Percentiles rank a stretch among this genome's conserved stretches.
These are phyloP conservation scores for Fragilaria radians DNA, from an alignment of 108 stramenopile genomes.

Conservation along the genomic window DNA sequence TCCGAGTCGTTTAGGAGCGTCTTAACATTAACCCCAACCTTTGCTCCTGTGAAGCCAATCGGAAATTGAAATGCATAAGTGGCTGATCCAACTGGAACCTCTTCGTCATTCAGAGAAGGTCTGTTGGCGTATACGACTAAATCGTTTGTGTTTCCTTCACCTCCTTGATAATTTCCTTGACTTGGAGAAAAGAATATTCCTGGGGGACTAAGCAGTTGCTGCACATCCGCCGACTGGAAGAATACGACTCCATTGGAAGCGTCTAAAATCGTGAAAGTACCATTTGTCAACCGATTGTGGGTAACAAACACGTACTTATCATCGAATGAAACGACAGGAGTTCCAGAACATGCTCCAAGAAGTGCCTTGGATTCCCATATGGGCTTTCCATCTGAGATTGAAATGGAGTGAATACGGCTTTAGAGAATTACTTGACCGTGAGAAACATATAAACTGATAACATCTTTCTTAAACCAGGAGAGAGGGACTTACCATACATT, in stretches of 20 bases:
- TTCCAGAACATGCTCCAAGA: constrained; percentile 24
- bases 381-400: too few species aligned
- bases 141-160: constrained; percentile 21
- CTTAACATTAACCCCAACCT: constrained; percentile 3
- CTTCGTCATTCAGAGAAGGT: constrained; percentile 7
- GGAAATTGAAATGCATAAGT: constrained; percentile 33
- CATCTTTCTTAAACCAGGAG: too few species aligned
- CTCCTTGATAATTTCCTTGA: constrained; percentile 31
- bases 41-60: constrained; percentile 10
- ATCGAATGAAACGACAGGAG: constrained; percentile 29
- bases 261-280: constrained; percentile 29
- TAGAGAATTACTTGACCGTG: too few species aligned
- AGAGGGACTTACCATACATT: too few species aligned
- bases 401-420: too few species aligned
- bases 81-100: constrained; percentile 12
- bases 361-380: constrained; percentile 24
- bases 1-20: constrained; percentile 4
- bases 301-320: constrained; percentile 35
- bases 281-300: constrained; percentile 26
- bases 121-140: constrained; percentile 12
- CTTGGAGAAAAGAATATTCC: constrained; percentile 32
- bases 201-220: constrained; percentile 13
- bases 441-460: too few species aligned
- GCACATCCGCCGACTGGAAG: constrained; percentile 4
- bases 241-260: constrained; percentile 4